Percentiles rank a stretch among this genome's conserved stretches.
Evolutionary conservation across 768 basidiomycete genomes (phyloP).

Genomic region (Naganishia kalamii): DNA sequence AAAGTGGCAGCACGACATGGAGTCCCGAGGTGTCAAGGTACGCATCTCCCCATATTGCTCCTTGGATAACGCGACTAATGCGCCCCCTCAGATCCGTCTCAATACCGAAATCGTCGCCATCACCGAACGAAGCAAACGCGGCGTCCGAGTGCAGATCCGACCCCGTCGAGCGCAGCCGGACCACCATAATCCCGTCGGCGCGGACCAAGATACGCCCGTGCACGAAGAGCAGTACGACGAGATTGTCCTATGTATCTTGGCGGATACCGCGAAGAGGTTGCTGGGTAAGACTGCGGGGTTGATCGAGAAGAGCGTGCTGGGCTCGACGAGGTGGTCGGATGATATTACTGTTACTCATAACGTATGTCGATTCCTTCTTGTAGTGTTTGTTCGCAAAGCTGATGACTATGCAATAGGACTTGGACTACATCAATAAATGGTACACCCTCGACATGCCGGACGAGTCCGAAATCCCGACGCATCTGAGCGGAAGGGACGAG

Average conservation of each 20-base stretch:
- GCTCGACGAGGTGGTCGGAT: slow-evolving; percentile 51
- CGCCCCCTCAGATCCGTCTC: slow-evolving; percentile 44
- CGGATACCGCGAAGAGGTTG: slow-evolving; percentile 50
- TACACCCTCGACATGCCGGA: slow-evolving; percentile 45
- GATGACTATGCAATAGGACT: slow-evolving; percentile 29
- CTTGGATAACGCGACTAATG: not conserved
- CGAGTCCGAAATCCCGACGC: slow-evolving; percentile 34
- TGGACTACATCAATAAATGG: slow-evolving; percentile 47
- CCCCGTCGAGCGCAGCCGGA: slow-evolving; percentile 41
- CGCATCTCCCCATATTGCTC: slow-evolving; percentile 16
- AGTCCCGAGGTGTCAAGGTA: slow-evolving; percentile 46
- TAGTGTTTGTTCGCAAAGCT: not conserved
- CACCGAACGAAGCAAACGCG: slow-evolving; percentile 33
- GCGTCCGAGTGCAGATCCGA: slow-evolving; percentile 43
- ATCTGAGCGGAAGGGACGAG: slow-evolving; percentile 47
- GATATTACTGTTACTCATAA: slow-evolving; percentile 53
- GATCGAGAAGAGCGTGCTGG: slow-evolving; percentile 50
- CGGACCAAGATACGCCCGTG: slow-evolving; percentile 45
- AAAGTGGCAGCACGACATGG: slow-evolving; percentile 45
- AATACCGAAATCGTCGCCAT: slow-evolving; percentile 46
- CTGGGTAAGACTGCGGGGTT: slow-evolving; percentile 49
- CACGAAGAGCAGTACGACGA: slow-evolving; percentile 49
- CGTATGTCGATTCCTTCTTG: slow-evolving; percentile 28
- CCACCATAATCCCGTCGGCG: slow-evolving; percentile 45
- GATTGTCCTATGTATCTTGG: slow-evolving; percentile 51